Evolutionary conservation across 1,139 yeast species (phyloP).

Genomic region (Sugiyamaella neomexicana): DNA sequence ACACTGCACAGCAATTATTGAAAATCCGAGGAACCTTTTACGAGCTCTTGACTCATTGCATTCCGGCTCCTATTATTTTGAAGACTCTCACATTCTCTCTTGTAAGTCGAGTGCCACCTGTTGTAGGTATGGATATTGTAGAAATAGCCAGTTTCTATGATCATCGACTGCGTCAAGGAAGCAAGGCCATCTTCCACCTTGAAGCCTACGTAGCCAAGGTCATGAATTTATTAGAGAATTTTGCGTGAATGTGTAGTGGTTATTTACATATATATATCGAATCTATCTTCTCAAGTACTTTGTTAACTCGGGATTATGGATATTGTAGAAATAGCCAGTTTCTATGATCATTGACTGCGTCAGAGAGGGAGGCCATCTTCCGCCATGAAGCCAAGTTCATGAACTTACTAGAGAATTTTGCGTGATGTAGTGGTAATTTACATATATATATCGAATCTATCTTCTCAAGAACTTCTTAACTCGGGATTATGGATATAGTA

Average conservation of each 20-base stretch:
- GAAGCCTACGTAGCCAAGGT: constrained; percentile 91
- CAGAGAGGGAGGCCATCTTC: constrained; percentile 86
- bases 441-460: constrained; percentile 18
- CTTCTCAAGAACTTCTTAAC: constrained; percentile 39
- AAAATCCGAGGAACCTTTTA: constrained; percentile 74
- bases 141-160: constrained; percentile 74
- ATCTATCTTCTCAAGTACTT: constrained; percentile 37
- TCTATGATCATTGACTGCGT: constrained; percentile 81
- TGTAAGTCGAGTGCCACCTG: constrained; percentile 46
- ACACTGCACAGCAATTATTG: constrained; percentile 64
- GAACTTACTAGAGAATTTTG: constrained; percentile 54
- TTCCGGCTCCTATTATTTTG: constrained; percentile 78
- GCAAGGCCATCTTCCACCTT: constrained; percentile 86
- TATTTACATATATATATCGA: constrained; percentile 1
- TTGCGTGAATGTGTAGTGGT: background rate
- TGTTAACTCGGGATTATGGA: constrained; percentile 42
- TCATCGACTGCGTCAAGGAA: constrained; percentile 83
- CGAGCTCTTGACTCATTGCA: constrained; percentile 88
- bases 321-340: constrained; percentile 67
- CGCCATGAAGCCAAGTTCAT: constrained; percentile 90
- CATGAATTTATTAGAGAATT: constrained; percentile 62
- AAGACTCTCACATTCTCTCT: constrained; percentile 65
- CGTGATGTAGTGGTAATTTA: too few species aligned
- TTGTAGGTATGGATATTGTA: constrained; percentile 55
- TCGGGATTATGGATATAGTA: constrained; percentile 52